phyloP scores from a whole-genome alignment of 805 yeast species.

The Kluyveromyces nonfermentans region DNA sequence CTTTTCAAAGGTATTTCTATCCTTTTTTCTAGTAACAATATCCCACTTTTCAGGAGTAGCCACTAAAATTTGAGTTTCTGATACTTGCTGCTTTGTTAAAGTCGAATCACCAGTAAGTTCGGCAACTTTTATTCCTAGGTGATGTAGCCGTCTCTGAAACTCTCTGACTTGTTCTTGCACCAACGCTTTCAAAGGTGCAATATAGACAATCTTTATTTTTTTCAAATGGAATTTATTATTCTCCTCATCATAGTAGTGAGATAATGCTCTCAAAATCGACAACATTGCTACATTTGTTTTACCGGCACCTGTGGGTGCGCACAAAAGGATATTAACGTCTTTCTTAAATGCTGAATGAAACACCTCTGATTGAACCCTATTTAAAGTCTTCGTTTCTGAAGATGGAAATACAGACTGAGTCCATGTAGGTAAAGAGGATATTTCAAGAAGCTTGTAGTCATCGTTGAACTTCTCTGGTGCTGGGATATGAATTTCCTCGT shows the following conservation, averaged over 20 bases:
- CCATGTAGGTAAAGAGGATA: slow-evolving; percentile 71
- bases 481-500: slow-evolving; percentile 90
- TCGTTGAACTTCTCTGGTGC: slow-evolving; percentile 52
- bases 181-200: slow-evolving; percentile 89
- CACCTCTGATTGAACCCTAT: slow-evolving; percentile 76
- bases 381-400: slow-evolving; percentile 55
- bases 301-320: slow-evolving; percentile 99
- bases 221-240: slow-evolving; percentile 44
- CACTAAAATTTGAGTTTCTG: slow-evolving; percentile 71
- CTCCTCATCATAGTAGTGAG: slow-evolving; percentile 37
- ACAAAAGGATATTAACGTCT: slow-evolving; percentile 66
- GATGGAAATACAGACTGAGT: slow-evolving; percentile 66
- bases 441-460: slow-evolving; percentile 39
- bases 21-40: slow-evolving; percentile 75
- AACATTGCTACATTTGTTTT: slow-evolving; percentile 94
- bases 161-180: slow-evolving; percentile 93
- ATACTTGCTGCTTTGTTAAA: slow-evolving; percentile 63
- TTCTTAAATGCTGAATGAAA: slow-evolving; percentile 66
- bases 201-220: slow-evolving; percentile 69
- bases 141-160: slow-evolving; percentile 57
- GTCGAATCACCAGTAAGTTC: slow-evolving; percentile 89
- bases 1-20: slow-evolving; percentile 54
- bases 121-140: slow-evolving; percentile 60
- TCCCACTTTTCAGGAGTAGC: slow-evolving; percentile 99
- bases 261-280: slow-evolving; percentile 54